These are phyloP conservation scores for Aegilops speltoides DNA, from an alignment of 176 grass and related monocot species.

Conservation along the genomic window DNA sequence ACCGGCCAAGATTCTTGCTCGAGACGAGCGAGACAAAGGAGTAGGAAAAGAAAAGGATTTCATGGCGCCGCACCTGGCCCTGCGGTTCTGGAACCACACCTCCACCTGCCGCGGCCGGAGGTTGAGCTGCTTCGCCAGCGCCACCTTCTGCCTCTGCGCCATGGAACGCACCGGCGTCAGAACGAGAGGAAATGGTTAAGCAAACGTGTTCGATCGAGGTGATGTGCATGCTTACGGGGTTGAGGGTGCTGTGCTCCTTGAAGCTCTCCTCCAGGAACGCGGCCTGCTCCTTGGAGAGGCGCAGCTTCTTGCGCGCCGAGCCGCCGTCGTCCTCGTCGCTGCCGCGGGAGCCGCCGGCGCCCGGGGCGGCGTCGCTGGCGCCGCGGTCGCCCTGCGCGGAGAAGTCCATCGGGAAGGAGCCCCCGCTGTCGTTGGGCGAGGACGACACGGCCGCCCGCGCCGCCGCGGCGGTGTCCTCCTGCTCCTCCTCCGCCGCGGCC, in stretches of 20 bases:
- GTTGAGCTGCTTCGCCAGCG: constrained; percentile 77
- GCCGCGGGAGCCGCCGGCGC: constrained; percentile 42
- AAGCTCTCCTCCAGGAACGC: constrained; percentile 94
- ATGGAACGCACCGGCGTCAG: background rate
- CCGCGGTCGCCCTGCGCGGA: constrained; percentile 5
- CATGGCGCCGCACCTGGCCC: constrained; percentile 53
- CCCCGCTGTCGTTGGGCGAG: constrained; percentile 71
- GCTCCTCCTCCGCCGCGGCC: constrained; percentile 36
- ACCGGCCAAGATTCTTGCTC: background rate
- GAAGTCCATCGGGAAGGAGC: constrained; percentile 63
- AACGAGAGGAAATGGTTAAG: background rate
- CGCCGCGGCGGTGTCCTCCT: constrained; percentile 38
- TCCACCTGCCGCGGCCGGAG: constrained; percentile 87
- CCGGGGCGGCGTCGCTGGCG: background rate
- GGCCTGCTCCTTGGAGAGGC: constrained; percentile 89
- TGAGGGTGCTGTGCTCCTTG: constrained; percentile 90
- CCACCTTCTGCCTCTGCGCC: constrained; percentile 80
- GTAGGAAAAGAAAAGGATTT: background rate
- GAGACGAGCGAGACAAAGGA: background rate
- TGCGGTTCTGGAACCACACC: constrained; percentile 98
- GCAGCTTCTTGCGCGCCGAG: constrained; percentile 75
- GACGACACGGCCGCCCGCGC: constrained; percentile 47
- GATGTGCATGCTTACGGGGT: constrained; percentile 50
- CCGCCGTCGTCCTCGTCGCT: constrained; percentile 86
- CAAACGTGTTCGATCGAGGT: background rate